Evolutionary conservation across 139 green algal genomes (phyloP).

Genomic region (Gonium pectorale): DNA sequence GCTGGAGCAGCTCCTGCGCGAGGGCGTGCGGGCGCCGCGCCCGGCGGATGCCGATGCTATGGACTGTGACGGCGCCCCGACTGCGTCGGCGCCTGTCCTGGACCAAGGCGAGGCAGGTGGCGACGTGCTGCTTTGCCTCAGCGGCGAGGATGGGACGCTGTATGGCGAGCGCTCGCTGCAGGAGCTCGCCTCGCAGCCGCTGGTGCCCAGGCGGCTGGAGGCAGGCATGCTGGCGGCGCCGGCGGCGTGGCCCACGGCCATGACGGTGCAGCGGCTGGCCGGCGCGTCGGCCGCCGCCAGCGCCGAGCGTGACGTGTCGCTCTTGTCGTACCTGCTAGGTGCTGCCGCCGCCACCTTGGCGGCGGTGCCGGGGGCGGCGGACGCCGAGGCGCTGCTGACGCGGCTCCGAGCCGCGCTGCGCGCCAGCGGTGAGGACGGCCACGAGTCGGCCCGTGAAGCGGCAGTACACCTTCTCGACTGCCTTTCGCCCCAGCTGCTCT

Average conservation of each 20-base stretch:
- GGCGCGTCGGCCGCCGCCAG: constrained; percentile 4
- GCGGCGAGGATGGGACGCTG: neutral
- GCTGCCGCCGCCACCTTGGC: neutral
- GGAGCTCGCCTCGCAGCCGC: constrained; percentile 2
- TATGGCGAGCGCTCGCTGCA: neutral
- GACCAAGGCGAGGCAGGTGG: neutral
- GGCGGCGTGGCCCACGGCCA: constrained; percentile 16
- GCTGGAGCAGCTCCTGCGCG: neutral
- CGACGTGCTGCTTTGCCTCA: constrained; percentile 2
- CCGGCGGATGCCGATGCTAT: neutral
- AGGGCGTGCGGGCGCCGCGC: neutral
- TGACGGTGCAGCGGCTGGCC: constrained; percentile 31
- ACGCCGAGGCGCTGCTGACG: neutral
- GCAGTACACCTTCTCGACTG: neutral
- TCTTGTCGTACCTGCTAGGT: constrained; percentile 52
- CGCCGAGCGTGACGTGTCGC: constrained; percentile 51
- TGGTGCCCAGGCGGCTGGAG: constrained; percentile 13
- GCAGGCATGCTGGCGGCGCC: constrained; percentile 22
- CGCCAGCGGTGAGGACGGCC: neutral
- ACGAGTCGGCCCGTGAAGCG: neutral
- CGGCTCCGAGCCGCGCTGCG: constrained; percentile 23
- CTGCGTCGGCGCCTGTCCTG: neutral
- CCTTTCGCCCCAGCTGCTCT: neutral
- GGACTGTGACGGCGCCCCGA: constrained; percentile 9
- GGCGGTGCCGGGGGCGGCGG: too few species aligned